phyloP scores from a whole-genome alignment of 1,139 yeast genomes.

The Arxiozyma slooffiae region DNA sequence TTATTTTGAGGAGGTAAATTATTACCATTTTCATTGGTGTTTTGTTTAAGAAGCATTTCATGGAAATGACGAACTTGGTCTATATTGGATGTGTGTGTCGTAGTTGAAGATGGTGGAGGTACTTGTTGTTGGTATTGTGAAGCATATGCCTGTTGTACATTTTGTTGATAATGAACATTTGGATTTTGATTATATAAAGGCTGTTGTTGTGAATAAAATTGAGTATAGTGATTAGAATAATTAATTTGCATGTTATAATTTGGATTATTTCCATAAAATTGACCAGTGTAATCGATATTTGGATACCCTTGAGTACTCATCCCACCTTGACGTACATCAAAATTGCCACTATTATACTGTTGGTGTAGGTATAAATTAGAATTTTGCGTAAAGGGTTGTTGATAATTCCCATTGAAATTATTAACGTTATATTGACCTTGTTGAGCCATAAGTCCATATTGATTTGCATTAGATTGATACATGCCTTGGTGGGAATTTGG shows the following conservation, averaged over 20 bases:
- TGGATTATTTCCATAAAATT: background rate
- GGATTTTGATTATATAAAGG: conserved; percentile 5
- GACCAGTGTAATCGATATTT: conserved; percentile 1
- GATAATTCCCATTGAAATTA: background rate
- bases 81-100: conserved; percentile 10
- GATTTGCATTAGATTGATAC: conserved; percentile 9
- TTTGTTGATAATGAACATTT: conserved; percentile 5
- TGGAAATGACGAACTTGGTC: conserved; percentile 30
- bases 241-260: background rate
- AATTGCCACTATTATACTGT: background rate
- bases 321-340: background rate
- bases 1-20: conserved; percentile 10
- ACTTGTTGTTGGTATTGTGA: conserved; percentile 5
- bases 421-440: conserved; percentile 11
- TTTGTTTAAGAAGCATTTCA: conserved; percentile 30
- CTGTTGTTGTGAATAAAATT: conserved; percentile 9
- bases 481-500: conserved; percentile 4
- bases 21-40: conserved; percentile 10
- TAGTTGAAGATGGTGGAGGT: background rate
- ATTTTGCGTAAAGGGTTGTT: background rate
- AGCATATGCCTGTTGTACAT: conserved; percentile 5
- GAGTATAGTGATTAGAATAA: background rate
- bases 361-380: background rate
- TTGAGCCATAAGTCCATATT: conserved; percentile 7
- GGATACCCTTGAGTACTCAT: background rate